These are phyloP conservation scores for Diaporthe vexans DNA, from an alignment of 2,329 filamentous ascomycete species.

Conservation along the genomic window DNA sequence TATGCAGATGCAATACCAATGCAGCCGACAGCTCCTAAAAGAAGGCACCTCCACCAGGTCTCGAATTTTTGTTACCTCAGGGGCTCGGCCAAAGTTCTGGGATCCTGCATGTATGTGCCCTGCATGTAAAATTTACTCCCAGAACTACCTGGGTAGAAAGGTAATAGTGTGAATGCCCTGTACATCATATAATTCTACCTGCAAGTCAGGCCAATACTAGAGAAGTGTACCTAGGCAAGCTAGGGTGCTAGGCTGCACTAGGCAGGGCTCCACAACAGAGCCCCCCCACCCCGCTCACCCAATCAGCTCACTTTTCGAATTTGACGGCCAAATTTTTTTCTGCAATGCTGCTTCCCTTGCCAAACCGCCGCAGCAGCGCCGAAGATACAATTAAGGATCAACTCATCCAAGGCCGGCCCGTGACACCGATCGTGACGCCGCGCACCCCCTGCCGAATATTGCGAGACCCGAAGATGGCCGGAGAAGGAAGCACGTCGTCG, in stretches of 20 bases:
- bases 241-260: background rate
- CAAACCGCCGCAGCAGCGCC: conserved; percentile 12
- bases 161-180: too few species aligned
- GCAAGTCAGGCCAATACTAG: too few species aligned
- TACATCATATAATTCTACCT: too few species aligned
- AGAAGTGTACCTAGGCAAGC: too few species aligned
- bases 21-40: background rate
- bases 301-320: background rate
- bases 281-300: background rate
- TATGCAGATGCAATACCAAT: background rate
- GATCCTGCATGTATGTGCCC: background rate
- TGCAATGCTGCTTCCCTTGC: background rate
- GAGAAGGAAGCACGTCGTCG: conserved; percentile 65
- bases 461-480: conserved; percentile 47
- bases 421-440: conserved; percentile 21
- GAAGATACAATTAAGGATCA: conserved; percentile 4
- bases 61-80: background rate
- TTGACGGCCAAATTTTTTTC: conserved; percentile 32
- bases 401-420: background rate
- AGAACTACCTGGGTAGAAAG: too few species aligned
- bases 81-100: background rate
- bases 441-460: background rate
- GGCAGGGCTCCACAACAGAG: background rate
- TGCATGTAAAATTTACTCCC: background rate
- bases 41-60: background rate